A percentile compares a stretch with the other conserved stretches of the same genome.
Evolutionary conservation across 73 alveolate species (phyloP).

Genomic region (Effrenium voratum): DNA sequence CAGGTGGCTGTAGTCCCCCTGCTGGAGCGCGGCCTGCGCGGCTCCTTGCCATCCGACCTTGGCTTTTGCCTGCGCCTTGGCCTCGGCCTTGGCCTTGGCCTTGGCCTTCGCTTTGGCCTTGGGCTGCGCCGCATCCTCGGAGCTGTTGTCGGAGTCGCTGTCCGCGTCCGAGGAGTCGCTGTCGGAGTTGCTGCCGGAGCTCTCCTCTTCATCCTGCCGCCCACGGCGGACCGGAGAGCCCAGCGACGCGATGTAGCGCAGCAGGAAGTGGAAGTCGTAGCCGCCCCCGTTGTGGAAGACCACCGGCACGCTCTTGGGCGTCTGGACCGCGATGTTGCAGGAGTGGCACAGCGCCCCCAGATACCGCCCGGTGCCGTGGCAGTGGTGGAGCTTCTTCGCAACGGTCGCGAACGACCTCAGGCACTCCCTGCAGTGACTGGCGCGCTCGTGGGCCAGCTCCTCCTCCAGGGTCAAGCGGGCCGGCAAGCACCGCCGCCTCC

Average conservation of each 20-base stretch:
- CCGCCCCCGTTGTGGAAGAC: not conserved
- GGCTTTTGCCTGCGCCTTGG: too few species aligned
- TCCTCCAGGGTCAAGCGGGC: constrained; percentile 2
- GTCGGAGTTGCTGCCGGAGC: too few species aligned
- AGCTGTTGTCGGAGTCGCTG: too few species aligned
- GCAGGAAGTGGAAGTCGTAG: not conserved
- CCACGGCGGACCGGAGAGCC: too few species aligned
- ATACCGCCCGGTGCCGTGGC: not conserved
- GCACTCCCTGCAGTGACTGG: not conserved
- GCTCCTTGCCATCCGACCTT: too few species aligned
- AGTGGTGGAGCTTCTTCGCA: not conserved
- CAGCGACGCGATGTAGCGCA: not conserved
- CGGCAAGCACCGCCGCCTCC: not conserved
- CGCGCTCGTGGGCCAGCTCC: not conserved
- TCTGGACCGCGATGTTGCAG: not conserved
- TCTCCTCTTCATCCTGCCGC: too few species aligned
- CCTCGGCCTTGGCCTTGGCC: too few species aligned
- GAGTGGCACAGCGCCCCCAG: not conserved
- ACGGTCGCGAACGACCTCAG: not conserved
- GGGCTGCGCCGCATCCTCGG: too few species aligned
- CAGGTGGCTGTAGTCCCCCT: too few species aligned
- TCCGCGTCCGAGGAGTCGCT: too few species aligned
- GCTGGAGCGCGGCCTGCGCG: too few species aligned
- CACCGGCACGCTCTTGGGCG: not conserved
- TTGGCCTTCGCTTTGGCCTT: too few species aligned